phyloP scores from a whole-genome alignment of 495 filamentous ascomycete genomes.

The Aspergillus bridgeri region DNA sequence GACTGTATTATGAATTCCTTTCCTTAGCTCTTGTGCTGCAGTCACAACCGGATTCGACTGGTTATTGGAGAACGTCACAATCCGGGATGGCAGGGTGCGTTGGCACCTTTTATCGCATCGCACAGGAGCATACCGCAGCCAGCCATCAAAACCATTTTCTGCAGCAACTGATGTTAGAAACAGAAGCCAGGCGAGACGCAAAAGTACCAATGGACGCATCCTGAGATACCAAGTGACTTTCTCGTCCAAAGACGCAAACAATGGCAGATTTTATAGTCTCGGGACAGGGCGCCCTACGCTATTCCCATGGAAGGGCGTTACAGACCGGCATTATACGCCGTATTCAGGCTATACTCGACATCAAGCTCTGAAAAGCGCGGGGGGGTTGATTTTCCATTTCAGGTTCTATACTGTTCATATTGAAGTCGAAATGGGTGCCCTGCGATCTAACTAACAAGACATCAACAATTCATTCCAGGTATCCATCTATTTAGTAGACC shows the following conservation, averaged over 20 bases:
- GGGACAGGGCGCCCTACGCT: neutral
- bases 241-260: neutral
- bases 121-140: conserved; percentile 63
- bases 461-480: no score
- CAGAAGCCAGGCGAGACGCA: neutral
- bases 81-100: conserved; percentile 39
- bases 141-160: conserved; percentile 59
- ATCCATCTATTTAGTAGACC: no score
- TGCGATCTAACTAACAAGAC: neutral
- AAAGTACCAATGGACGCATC: neutral
- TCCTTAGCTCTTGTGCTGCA: conserved; percentile 57
- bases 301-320: neutral
- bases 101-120: conserved; percentile 35
- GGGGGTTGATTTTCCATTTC: neutral
- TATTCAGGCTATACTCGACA: conserved; percentile 2
- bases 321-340: neutral
- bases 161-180: conserved; percentile 7
- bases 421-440: neutral
- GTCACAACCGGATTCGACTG: conserved; percentile 52
- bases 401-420: neutral
- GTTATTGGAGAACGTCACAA: conserved; percentile 54
- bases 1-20: conserved; percentile 54
- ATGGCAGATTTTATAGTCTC: neutral
- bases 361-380: neutral
- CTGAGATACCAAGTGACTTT: neutral